Evolutionary conservation across 805 yeast species (phyloP).

Genomic region (Saturnispora saitoi): DNA sequence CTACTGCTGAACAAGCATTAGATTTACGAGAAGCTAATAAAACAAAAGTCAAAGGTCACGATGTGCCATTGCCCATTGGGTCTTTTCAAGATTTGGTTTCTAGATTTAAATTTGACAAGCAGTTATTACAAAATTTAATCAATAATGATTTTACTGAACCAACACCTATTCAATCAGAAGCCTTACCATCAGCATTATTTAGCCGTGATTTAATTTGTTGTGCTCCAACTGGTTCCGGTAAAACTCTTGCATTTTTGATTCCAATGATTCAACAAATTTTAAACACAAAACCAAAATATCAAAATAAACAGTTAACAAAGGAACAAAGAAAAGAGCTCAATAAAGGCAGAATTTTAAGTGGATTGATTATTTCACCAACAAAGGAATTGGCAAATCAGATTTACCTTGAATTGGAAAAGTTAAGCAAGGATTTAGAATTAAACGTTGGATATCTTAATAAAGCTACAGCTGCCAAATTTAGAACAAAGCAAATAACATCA

Average conservation of each 20-base stretch:
- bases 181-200: constrained; percentile 65
- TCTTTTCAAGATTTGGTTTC: constrained; percentile 73
- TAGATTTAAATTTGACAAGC: constrained; percentile 56
- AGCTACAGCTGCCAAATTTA: constrained; percentile 51
- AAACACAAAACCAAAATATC: constrained; percentile 7
- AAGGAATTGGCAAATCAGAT: constrained; percentile 90
- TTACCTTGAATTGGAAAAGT: constrained; percentile 51
- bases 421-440: constrained; percentile 49
- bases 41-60: constrained; percentile 73
- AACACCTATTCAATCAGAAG: constrained; percentile 88
- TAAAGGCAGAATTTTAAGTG: constrained; percentile 49
- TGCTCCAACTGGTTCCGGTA: constrained; percentile 99
- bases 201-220: constrained; percentile 79
- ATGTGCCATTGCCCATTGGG: constrained; percentile 84
- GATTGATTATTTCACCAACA: constrained; percentile 85
- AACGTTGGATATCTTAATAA: constrained; percentile 62
- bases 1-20: constrained; percentile 50
- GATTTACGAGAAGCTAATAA: constrained; percentile 50
- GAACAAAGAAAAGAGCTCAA: constrained; percentile 3
- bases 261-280: constrained; percentile 59
- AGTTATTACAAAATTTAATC: constrained; percentile 52
- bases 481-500: constrained; percentile 41
- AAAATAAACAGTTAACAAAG: constrained; percentile 44
- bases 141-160: constrained; percentile 73
- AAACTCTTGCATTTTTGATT: constrained; percentile 80